Evolutionary conservation across 768 basidiomycete species (phyloP).

Genomic region (Rhizopogon vulgaris): DNA sequence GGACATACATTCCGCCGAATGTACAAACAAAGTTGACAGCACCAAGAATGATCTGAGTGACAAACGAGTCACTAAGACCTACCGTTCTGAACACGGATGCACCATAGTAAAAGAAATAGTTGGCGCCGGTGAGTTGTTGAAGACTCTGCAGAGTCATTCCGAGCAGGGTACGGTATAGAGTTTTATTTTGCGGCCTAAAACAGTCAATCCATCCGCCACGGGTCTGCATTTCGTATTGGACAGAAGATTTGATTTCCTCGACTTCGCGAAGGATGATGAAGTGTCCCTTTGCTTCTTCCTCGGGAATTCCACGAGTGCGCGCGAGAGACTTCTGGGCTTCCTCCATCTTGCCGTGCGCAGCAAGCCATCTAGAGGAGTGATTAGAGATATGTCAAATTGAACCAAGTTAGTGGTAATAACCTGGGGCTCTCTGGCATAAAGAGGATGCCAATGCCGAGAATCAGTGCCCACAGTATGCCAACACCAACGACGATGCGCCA

Average conservation of each 20-base stretch:
- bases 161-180: conserved; percentile 56
- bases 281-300: conserved; percentile 32
- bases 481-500: conserved; percentile 63
- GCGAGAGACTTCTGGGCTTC: conserved; percentile 46
- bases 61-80: conserved; percentile 58
- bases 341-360: conserved; percentile 38
- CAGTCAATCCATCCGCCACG: conserved; percentile 63
- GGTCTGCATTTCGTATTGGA: conserved; percentile 42
- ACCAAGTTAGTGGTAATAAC: conserved; percentile 13
- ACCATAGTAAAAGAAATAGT: conserved; percentile 65
- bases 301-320: conserved; percentile 41
- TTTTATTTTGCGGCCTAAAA: conserved; percentile 50
- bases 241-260: conserved; percentile 47
- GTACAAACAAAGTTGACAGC: conserved; percentile 68
- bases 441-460: conserved; percentile 58
- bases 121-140: conserved; percentile 69
- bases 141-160: conserved; percentile 63
- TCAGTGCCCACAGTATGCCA: conserved; percentile 54
- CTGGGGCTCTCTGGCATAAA: conserved; percentile 67
- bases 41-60: conserved; percentile 73
- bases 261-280: conserved; percentile 41
- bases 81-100: conserved; percentile 65
- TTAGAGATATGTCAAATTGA: neutral
- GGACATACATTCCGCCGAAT: conserved; percentile 66
- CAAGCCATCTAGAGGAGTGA: conserved; percentile 42